Percentiles rank a stretch among this genome's conserved stretches.
Conservation (phyloP, 2,329 filamentous ascomycete genomes). For the Juglanconis oblonga region DNA sequence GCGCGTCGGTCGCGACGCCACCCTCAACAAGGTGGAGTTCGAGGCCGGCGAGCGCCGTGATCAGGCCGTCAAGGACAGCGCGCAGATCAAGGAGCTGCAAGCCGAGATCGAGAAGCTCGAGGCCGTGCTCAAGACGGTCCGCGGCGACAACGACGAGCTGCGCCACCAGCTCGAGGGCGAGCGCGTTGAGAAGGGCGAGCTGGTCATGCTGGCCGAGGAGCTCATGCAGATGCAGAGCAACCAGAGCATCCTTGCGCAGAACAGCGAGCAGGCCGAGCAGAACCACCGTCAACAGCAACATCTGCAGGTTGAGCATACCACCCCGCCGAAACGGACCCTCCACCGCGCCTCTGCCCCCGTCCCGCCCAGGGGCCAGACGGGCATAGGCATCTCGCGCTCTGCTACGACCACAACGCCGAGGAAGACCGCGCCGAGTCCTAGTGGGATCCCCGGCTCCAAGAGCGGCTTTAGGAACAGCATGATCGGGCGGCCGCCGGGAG, state of each 20-base stretch:
- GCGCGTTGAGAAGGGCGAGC: conserved; percentile 78
- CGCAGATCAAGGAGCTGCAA: conserved; percentile 66
- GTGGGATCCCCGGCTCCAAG: conserved; percentile 27
- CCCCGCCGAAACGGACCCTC: conserved; percentile 10
- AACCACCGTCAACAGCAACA: neutral
- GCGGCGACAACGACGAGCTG: conserved; percentile 66
- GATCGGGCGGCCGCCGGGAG: conserved; percentile 23
- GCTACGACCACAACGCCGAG: conserved; percentile 14
- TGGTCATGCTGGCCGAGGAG: conserved; percentile 78
- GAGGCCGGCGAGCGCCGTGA: conserved; percentile 45
- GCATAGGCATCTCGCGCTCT: conserved; percentile 8
- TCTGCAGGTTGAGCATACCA: conserved; percentile 1
- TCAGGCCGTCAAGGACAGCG: conserved; percentile 62
- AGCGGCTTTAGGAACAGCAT: conserved; percentile 52
- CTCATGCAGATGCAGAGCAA: conserved; percentile 67
- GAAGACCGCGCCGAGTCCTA: conserved; percentile 12
- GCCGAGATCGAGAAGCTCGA: conserved; percentile 74
- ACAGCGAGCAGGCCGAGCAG: conserved; percentile 14
- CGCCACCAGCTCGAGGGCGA: conserved; percentile 67
- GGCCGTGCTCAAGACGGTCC: conserved; percentile 67
- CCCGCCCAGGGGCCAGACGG: conserved; percentile 5
- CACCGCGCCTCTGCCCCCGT: conserved; percentile 17
- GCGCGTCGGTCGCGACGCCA: conserved; percentile 61
- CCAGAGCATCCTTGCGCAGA: conserved; percentile 40
- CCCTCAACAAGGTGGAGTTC: conserved; percentile 57